These are phyloP conservation scores for Periglandula ipomoeae DNA, from an alignment of 2,329 filamentous ascomycete species.

Conservation along the genomic window DNA sequence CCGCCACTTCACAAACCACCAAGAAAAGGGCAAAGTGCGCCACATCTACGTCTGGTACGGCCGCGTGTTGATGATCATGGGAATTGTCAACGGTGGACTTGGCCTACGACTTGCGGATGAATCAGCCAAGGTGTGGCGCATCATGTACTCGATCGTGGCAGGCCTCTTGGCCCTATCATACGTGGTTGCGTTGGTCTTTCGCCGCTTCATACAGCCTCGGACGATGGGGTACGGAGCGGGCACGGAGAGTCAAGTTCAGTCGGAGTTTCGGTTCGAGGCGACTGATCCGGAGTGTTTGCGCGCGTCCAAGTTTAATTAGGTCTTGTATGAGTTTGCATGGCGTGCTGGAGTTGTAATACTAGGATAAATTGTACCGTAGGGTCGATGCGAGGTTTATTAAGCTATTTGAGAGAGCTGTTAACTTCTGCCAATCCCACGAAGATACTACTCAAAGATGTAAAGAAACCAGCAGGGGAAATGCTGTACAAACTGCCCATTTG, in stretches of 20 bases:
- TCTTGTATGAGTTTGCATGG: no score
- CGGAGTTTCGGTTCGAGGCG: background rate
- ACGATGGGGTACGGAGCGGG: background rate
- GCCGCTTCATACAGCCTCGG: background rate
- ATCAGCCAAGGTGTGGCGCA: constrained; percentile 27
- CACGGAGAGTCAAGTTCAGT: background rate
- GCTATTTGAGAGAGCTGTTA: no score
- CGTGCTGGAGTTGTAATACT: no score
- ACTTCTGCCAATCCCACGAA: no score
- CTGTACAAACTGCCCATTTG: no score
- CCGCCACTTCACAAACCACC: constrained; percentile 36
- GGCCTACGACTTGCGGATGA: constrained; percentile 45
- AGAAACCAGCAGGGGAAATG: no score
- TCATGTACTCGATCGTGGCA: constrained; percentile 48
- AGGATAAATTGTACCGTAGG: no score
- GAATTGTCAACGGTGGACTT: constrained; percentile 54
- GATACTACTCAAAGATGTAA: no score
- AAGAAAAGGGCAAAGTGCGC: constrained; percentile 40
- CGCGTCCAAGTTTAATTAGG: no score
- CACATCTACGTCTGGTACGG: constrained; percentile 55
- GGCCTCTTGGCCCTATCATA: constrained; percentile 40
- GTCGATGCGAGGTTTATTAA: no score
- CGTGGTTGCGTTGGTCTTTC: constrained; percentile 11
- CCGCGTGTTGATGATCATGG: constrained; percentile 45
- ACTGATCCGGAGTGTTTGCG: background rate